These are phyloP conservation scores for Tetratostichococcus sp. DNA, from an alignment of 139 green algal genomes.

Conservation along the genomic window DNA sequence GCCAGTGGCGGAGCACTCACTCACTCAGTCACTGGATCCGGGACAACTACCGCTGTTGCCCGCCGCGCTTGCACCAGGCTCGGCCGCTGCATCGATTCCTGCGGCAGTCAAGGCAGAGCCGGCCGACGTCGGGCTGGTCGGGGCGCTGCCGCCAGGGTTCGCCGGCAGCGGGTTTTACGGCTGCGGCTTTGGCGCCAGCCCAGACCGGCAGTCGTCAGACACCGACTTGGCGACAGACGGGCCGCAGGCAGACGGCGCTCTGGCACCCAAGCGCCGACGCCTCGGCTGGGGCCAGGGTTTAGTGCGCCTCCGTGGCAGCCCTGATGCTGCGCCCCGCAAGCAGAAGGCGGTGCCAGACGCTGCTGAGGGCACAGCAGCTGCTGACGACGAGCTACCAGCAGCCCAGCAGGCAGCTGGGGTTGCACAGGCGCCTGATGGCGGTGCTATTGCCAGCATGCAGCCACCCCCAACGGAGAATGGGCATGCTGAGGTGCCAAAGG, in stretches of 20 bases:
- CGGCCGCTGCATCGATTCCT: not conserved
- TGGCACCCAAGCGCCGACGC: not conserved
- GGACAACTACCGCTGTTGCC: not conserved
- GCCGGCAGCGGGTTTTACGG: no score
- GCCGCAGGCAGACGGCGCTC: no score
- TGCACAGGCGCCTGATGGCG: no score
- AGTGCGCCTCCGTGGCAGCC: conserved; percentile 6
- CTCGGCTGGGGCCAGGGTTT: conserved; percentile 26
- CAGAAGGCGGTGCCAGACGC: no score
- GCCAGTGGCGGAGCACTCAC: not conserved
- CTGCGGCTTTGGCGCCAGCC: not conserved
- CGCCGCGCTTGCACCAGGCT: no score
- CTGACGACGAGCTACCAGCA: no score
- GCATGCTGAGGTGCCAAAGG: not conserved
- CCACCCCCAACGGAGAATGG: not conserved
- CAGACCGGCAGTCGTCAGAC: not conserved
- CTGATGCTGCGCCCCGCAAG: not conserved
- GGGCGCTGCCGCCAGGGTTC: not conserved
- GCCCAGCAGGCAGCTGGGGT: no score
- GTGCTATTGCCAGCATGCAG: no score
- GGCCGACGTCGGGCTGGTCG: no score
- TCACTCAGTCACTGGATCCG: not conserved
- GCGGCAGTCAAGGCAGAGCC: not conserved
- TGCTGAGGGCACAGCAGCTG: no score
- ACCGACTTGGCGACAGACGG: not conserved